phyloP scores from a whole-genome alignment of 2,329 filamentous ascomycete species.

The Xylariales sp. region DNA sequence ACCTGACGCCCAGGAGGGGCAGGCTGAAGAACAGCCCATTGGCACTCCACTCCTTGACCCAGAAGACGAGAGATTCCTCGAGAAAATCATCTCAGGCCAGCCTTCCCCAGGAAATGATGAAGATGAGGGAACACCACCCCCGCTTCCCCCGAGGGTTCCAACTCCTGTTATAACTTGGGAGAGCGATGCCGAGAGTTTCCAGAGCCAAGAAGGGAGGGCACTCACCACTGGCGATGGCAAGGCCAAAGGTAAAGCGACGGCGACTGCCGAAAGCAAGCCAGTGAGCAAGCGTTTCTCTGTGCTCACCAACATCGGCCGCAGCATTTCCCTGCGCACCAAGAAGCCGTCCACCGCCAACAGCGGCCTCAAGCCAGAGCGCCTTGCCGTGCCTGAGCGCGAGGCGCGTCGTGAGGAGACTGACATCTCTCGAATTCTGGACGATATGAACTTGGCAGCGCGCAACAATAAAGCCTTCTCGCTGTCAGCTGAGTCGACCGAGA shows the following conservation, averaged over 20 bases:
- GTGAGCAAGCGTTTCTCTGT: constrained; percentile 37
- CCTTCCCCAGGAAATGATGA: constrained; percentile 25
- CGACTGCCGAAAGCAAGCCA: constrained; percentile 23
- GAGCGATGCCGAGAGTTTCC: constrained; percentile 33
- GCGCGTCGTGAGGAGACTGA: constrained; percentile 58
- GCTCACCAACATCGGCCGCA: constrained; percentile 24
- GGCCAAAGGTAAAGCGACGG: constrained; percentile 22
- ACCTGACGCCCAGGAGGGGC: too few species aligned
- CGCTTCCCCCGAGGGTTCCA: constrained; percentile 50
- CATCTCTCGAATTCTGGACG: constrained; percentile 73
- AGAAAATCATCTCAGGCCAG: constrained; percentile 41
- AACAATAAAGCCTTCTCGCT: constrained; percentile 85
- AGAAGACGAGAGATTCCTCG: constrained; percentile 56
- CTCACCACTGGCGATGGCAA: constrained; percentile 15
- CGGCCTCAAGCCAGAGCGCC: constrained; percentile 17
- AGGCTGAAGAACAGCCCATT: constrained; percentile 13
- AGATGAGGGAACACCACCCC: constrained; percentile 42
- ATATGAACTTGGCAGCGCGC: constrained; percentile 74
- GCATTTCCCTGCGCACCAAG: constrained; percentile 20
- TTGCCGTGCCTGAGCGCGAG: constrained; percentile 35
- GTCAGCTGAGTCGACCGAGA: constrained; percentile 76
- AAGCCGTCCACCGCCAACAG: constrained; percentile 20
- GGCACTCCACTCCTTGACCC: constrained; percentile 44
- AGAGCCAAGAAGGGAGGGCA: constrained; percentile 15
- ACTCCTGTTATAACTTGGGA: constrained; percentile 47